A percentile compares a stretch with the other conserved stretches of the same genome.
Evolutionary conservation across 1,139 yeast genomes (phyloP).

Genomic region (Sugiyamaella japonica): DNA sequence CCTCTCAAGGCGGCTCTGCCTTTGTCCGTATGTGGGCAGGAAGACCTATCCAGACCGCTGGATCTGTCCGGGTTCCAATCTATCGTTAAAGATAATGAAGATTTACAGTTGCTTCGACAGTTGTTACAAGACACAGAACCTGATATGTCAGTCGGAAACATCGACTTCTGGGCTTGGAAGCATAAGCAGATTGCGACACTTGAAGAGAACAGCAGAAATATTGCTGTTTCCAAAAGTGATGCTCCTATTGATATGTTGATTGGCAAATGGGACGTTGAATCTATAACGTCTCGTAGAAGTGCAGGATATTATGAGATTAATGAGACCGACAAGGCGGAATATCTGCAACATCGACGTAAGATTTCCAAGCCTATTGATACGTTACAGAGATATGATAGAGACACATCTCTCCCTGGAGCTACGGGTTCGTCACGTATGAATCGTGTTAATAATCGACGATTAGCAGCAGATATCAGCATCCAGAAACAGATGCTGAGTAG

Average conservation of each 20-base stretch:
- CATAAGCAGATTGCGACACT: slow-evolving; percentile 41
- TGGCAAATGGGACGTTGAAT: slow-evolving; percentile 19
- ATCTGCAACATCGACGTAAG: slow-evolving; percentile 75
- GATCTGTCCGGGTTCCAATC: slow-evolving; percentile 52
- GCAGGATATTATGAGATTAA: slow-evolving; percentile 74
- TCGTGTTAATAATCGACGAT: slow-evolving; percentile 84
- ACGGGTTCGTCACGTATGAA: slow-evolving; percentile 75
- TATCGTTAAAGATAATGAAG: slow-evolving; percentile 72
- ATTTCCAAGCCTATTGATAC: slow-evolving; percentile 45
- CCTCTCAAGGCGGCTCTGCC: slow-evolving; percentile 41
- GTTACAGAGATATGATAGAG: slow-evolving; percentile 41
- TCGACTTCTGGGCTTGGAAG: slow-evolving; percentile 72
- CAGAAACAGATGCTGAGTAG: slow-evolving; percentile 75
- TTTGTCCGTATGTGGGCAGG: slow-evolving; percentile 53
- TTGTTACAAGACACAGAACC: slow-evolving; percentile 44
- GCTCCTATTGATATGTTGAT: slow-evolving; percentile 34
- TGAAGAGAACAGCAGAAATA: slow-evolving; percentile 20
- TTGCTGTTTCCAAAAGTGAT: slow-evolving; percentile 8
- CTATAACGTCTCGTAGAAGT: slow-evolving; percentile 58
- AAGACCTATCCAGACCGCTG: slow-evolving; percentile 38
- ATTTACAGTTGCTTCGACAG: slow-evolving; percentile 53
- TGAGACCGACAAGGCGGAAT: slow-evolving; percentile 70
- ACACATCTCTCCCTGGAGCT: slow-evolving; percentile 36
- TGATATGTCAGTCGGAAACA: slow-evolving; percentile 42
- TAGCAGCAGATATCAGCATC: slow-evolving; percentile 87